phyloP scores from a whole-genome alignment of 106 monocot species.

The Vanilla planifolia region DNA sequence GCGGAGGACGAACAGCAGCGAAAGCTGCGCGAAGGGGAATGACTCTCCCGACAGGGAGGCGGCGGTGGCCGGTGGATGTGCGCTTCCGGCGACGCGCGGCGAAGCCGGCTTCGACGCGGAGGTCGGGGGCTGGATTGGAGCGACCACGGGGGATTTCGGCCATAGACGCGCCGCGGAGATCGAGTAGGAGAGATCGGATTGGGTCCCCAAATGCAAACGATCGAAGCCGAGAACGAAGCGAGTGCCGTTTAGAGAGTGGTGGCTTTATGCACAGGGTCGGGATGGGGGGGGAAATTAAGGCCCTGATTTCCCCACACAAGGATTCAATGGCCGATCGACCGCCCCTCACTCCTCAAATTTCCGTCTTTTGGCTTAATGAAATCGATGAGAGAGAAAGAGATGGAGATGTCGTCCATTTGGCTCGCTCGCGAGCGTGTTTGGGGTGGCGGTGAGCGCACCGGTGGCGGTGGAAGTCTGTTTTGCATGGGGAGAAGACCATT shows the following conservation, averaged over 20 bases:
- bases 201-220: neutral
- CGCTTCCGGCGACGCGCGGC: slow-evolving; percentile 12
- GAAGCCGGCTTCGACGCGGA: slow-evolving; percentile 6
- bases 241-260: neutral
- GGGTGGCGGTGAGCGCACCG: slow-evolving; percentile 4
- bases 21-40: neutral
- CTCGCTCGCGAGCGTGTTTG: neutral
- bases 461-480: neutral
- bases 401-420: too few relatives aligned
- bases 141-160: neutral
- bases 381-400: too few relatives aligned
- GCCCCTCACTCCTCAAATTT: too few relatives aligned
- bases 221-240: neutral
- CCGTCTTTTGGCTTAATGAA: too few relatives aligned
- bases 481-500: slow-evolving; percentile 5
- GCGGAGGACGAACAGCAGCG: neutral
- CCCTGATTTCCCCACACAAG: slow-evolving; percentile 6
- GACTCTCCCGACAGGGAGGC: neutral
- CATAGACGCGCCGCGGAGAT: slow-evolving; percentile 2
- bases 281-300: neutral
- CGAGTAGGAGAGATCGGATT: neutral
- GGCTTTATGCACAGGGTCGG: too few relatives aligned
- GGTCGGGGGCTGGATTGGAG: neutral
- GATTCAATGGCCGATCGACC: neutral
- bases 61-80: slow-evolving; percentile 9